Evolutionary conservation across 139 green algal genomes (phyloP).

Genomic region (Auxenochlorella pyrenoidosa): DNA sequence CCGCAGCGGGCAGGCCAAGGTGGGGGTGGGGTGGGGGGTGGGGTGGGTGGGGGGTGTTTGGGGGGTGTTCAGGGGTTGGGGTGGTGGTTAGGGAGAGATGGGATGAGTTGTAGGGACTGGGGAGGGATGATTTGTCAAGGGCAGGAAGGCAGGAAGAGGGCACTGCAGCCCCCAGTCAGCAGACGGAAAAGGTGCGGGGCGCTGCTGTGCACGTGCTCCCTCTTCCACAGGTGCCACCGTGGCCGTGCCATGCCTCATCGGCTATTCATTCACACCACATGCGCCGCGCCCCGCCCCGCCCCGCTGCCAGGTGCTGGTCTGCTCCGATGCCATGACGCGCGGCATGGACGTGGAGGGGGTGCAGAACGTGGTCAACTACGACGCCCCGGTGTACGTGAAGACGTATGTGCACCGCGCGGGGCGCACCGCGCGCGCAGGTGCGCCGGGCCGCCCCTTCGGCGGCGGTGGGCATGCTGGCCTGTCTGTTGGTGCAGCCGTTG

Average conservation of each 20-base stretch:
- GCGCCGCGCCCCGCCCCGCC: not conserved
- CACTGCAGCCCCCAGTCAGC: too few species aligned
- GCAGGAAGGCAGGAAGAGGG: too few species aligned
- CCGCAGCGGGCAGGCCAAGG: conserved; percentile 41
- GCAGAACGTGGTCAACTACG: conserved; percentile 87
- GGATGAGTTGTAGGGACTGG: too few species aligned
- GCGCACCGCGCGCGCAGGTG: conserved; percentile 85
- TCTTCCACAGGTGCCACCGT: too few species aligned
- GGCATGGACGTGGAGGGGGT: conserved; percentile 88
- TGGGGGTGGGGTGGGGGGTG: not conserved
- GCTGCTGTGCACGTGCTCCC: too few species aligned
- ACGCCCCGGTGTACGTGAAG: conserved; percentile 90
- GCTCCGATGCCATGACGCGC: conserved; percentile 88
- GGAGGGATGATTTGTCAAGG: too few species aligned
- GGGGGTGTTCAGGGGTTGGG: too few species aligned
- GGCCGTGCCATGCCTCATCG: too few species aligned
- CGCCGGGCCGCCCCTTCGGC: not conserved
- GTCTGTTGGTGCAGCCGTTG: not conserved
- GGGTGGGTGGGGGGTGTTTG: not conserved
- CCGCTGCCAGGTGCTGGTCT: conserved; percentile 72
- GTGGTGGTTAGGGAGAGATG: not conserved
- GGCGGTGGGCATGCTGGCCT: not conserved
- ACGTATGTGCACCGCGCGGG: conserved; percentile 81
- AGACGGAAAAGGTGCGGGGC: too few species aligned
- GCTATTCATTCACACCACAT: not conserved